A percentile compares a stretch with the other conserved stretches of the same genome.
Conservation (phyloP, 2,329 filamentous ascomycete genomes). For the Fusarium abutilonis region DNA sequence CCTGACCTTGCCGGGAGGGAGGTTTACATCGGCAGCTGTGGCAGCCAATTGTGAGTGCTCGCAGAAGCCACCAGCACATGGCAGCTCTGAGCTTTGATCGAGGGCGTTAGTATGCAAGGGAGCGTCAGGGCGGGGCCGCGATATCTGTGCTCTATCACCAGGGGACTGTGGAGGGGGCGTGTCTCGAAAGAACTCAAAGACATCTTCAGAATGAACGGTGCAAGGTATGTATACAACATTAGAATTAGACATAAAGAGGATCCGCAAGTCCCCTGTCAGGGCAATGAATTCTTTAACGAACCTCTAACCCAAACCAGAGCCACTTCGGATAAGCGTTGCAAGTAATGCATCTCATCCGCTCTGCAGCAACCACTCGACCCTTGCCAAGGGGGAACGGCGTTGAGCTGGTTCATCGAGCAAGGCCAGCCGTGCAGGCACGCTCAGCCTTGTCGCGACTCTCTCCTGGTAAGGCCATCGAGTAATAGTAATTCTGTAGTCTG, state of each 20-base stretch:
- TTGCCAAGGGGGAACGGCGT: constrained; percentile 44
- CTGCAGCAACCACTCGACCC: constrained; percentile 35
- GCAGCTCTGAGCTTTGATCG: constrained; percentile 49
- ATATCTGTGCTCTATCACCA: constrained; percentile 45
- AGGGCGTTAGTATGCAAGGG: constrained; percentile 53
- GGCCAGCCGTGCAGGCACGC: constrained; percentile 29
- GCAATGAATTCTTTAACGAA: constrained; percentile 45
- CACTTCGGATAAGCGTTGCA: constrained; percentile 31
- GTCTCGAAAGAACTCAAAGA: constrained; percentile 32
- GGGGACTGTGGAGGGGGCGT: constrained; percentile 37
- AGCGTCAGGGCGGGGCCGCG: constrained; percentile 46
- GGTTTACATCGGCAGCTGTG: constrained; percentile 41
- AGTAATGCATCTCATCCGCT: constrained; percentile 34
- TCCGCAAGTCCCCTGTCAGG: constrained; percentile 39
- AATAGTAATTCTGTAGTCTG: constrained; percentile 37
- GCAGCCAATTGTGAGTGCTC: constrained; percentile 45
- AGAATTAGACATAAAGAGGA: constrained; percentile 50
- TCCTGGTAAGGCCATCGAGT: constrained; percentile 13
- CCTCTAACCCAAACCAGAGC: constrained; percentile 34
- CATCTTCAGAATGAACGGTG: constrained; percentile 38
- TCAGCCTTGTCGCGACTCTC: constrained; percentile 42
- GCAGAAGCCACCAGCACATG: constrained; percentile 49
- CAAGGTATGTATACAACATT: constrained; percentile 57
- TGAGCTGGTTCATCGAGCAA: constrained; percentile 17
- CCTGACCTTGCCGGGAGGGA: constrained; percentile 44